Percentiles rank a stretch among this genome's conserved stretches.
Conservation (phyloP, 2,329 filamentous ascomycete species). For the Fusarium sp. region DNA sequence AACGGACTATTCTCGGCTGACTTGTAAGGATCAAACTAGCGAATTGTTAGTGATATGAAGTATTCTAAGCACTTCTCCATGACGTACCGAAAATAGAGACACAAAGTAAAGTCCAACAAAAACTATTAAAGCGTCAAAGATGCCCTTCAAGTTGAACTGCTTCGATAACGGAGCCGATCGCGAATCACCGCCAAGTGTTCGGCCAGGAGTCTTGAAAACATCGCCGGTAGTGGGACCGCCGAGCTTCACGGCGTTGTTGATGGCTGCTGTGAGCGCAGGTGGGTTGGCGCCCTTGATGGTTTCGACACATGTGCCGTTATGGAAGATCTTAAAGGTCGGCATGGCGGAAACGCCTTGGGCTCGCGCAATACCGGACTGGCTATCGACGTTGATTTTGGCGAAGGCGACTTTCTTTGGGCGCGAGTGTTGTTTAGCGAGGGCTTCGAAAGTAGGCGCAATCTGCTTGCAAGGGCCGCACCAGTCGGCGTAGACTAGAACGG, state of each 20-base stretch:
- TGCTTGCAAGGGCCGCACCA: constrained; percentile 96
- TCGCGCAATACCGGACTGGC: constrained; percentile 80
- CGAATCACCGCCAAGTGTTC: constrained; percentile 65
- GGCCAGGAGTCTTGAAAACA: constrained; percentile 66
- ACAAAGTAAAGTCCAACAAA: constrained; percentile 72
- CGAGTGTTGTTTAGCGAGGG: constrained; percentile 81
- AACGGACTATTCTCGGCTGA: constrained; percentile 70
- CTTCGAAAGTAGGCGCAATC: constrained; percentile 90
- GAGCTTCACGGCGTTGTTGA: constrained; percentile 76
- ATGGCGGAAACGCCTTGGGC: constrained; percentile 86
- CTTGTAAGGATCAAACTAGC: constrained; percentile 71
- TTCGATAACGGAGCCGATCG: constrained; percentile 27
- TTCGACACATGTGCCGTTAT: constrained; percentile 77
- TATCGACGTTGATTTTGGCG: constrained; percentile 90
- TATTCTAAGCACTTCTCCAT: constrained; percentile 1
- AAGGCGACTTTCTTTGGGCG: constrained; percentile 88
- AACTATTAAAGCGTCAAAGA: constrained; percentile 63
- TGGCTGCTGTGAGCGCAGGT: constrained; percentile 78
- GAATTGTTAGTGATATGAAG: constrained; percentile 42
- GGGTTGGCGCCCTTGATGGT: constrained; percentile 87
- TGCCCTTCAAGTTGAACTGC: constrained; percentile 54
- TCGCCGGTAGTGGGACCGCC: constrained; percentile 58
- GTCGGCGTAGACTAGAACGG: constrained; percentile 83
- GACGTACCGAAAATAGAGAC: constrained; percentile 70
- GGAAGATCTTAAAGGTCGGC: constrained; percentile 95